Evolutionary conservation across 768 basidiomycete genomes (phyloP).

Genomic region (Dioszegia crocea): DNA sequence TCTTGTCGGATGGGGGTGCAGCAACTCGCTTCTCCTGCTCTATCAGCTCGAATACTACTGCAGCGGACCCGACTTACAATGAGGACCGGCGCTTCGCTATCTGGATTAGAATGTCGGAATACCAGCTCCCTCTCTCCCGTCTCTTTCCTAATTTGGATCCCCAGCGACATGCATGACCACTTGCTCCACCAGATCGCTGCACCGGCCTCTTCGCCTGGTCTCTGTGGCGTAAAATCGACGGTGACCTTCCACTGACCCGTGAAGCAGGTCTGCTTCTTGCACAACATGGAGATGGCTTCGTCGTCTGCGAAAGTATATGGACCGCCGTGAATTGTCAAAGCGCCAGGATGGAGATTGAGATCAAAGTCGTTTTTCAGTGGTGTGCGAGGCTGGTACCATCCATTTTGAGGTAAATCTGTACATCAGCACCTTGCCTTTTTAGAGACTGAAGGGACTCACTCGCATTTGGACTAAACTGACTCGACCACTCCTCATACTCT

Average conservation of each 20-base stretch:
- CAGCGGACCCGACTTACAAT: not conserved
- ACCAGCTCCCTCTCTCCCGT: not conserved
- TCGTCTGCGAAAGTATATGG: constrained; percentile 16
- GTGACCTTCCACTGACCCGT: constrained; percentile 8
- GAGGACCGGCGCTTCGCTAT: not conserved
- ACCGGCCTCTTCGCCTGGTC: constrained; percentile 19
- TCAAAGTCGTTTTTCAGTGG: constrained; percentile 11
- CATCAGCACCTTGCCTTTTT: not conserved
- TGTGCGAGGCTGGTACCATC: constrained; percentile 28
- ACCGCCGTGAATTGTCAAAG: constrained; percentile 15
- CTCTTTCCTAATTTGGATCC: constrained; percentile 4
- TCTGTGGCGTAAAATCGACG: constrained; percentile 13
- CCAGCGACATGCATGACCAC: constrained; percentile 17
- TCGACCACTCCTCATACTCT: constrained; percentile 2
- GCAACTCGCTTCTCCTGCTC: not conserved
- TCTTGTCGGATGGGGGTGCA: not conserved
- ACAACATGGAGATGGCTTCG: constrained; percentile 18
- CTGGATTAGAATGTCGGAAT: not conserved
- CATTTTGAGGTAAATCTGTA: not conserved
- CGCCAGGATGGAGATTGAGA: constrained; percentile 11
- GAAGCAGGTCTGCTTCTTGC: constrained; percentile 21
- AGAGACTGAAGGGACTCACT: not conserved
- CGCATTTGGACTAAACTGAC: not conserved
- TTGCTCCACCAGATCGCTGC: constrained; percentile 18
- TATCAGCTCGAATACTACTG: not conserved